phyloP scores from a whole-genome alignment of 345 rosid species.

The Eucalyptus caleyi region DNA sequence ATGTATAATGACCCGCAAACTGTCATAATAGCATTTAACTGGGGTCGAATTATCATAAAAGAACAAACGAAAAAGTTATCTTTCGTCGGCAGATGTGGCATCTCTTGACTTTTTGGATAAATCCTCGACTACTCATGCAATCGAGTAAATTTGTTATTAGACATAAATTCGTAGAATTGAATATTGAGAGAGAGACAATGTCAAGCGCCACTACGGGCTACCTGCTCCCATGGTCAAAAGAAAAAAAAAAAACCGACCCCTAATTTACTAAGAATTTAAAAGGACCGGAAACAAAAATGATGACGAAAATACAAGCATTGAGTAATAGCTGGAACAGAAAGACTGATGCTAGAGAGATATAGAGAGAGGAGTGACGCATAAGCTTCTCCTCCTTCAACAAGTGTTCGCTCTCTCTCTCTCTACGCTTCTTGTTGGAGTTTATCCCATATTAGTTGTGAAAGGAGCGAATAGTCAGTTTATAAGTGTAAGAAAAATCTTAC shows the following conservation, averaged over 20 bases:
- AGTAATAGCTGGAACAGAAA: not conserved
- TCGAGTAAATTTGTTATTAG: not conserved
- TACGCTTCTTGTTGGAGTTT: not conserved
- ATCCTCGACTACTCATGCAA: not conserved
- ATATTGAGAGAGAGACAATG: not conserved
- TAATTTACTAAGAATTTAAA: not conserved
- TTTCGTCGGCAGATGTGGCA: not conserved
- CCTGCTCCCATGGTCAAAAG: not conserved
- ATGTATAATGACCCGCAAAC: not conserved
- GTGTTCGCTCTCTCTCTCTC: not conserved
- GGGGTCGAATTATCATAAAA: not conserved
- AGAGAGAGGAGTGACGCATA: not conserved
- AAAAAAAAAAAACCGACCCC: not conserved
- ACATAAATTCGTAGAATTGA: not conserved
- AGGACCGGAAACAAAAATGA: not conserved
- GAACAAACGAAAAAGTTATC: too few species aligned
- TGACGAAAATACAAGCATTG: not conserved
- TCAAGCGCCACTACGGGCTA: not conserved
- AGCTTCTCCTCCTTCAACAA: not conserved
- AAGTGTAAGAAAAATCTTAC: too few species aligned
- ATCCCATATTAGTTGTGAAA: too few species aligned
- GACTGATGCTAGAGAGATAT: not conserved
- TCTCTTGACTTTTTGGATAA: not conserved
- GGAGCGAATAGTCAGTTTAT: rapidly evolving
- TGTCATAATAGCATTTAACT: not conserved